These are phyloP conservation scores for Iris macrosiphon DNA, from an alignment of 106 monocot species.

Conservation along the genomic window DNA sequence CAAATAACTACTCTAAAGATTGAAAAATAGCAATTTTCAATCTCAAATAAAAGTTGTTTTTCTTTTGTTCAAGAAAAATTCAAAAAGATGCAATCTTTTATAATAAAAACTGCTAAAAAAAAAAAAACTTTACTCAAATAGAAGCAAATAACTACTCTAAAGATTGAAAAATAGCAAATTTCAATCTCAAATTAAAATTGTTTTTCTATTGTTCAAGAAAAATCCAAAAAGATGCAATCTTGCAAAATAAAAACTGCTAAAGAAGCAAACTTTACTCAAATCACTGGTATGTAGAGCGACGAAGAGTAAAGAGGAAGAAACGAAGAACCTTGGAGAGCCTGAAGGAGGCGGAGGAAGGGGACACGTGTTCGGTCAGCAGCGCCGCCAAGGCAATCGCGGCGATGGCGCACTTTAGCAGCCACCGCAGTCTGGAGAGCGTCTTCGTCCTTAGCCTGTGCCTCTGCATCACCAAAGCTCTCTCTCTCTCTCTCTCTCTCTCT, in stretches of 20 bases:
- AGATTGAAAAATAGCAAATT: too few relatives aligned
- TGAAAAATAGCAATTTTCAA: too few relatives aligned
- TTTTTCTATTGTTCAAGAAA: too few relatives aligned
- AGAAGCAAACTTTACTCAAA: background rate
- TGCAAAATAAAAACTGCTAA: too few relatives aligned
- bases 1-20: too few relatives aligned
- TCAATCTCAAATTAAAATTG: background rate
- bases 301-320: background rate
- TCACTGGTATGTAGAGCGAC: background rate
- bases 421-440: conserved; percentile 29
- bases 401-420: conserved; percentile 45
- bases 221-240: too few relatives aligned
- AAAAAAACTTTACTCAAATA: too few relatives aligned
- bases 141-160: too few relatives aligned
- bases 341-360: conserved; percentile 16
- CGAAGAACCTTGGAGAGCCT: conserved; percentile 30
- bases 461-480: conserved; percentile 14
- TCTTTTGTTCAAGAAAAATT: too few relatives aligned
- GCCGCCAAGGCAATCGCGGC: conserved; percentile 29
- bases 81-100: too few relatives aligned
- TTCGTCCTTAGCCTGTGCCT: conserved; percentile 39
- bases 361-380: conserved; percentile 42
- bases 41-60: too few relatives aligned
- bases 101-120: too few relatives aligned
- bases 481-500: background rate